phyloP scores from a whole-genome alignment of 2,329 filamentous ascomycete species.

The Aspergillus calidoustus region DNA sequence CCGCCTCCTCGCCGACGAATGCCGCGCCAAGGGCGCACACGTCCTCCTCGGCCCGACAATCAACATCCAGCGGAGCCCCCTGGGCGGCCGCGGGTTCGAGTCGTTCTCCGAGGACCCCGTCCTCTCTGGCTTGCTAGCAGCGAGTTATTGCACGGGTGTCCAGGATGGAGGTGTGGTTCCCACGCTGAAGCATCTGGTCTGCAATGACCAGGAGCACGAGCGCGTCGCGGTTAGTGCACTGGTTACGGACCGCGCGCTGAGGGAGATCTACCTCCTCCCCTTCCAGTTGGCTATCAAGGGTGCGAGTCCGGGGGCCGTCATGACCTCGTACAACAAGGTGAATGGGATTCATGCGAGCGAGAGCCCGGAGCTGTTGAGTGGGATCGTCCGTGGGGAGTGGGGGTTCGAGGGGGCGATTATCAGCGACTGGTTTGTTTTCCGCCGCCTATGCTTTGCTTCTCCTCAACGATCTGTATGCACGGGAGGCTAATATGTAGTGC shows the following conservation, averaged over 20 bases:
- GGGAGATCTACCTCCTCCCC: conserved; percentile 67
- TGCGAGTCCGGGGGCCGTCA: conserved; percentile 59
- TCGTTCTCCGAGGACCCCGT: conserved; percentile 84
- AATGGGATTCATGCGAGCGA: conserved; percentile 56
- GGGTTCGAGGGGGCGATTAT: conserved; percentile 52
- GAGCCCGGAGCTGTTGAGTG: conserved; percentile 44
- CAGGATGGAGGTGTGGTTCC: conserved; percentile 76
- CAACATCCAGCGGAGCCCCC: conserved; percentile 79
- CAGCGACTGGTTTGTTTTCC: conserved; percentile 48
- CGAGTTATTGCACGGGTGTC: conserved; percentile 72
- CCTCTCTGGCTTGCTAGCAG: conserved; percentile 73
- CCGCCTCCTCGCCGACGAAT: conserved; percentile 71
- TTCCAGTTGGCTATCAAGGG: conserved; percentile 67
- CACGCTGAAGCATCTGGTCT: conserved; percentile 71
- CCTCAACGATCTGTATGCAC: not conserved
- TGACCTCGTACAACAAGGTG: conserved; percentile 64
- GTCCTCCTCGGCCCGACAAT: conserved; percentile 77
- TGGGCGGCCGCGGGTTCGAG: conserved; percentile 86
- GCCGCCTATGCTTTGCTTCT: not conserved
- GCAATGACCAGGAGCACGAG: conserved; percentile 54
- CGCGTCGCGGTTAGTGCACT: conserved; percentile 49
- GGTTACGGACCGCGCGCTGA: conserved; percentile 57
- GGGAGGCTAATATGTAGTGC: no score
- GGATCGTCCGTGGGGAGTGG: conserved; percentile 52
- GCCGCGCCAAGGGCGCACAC: conserved; percentile 73